A percentile compares a stretch with the other conserved stretches of the same genome.
phyloP scores from a whole-genome alignment of 148 eudicot genomes.

The Rhododendron henanense region DNA sequence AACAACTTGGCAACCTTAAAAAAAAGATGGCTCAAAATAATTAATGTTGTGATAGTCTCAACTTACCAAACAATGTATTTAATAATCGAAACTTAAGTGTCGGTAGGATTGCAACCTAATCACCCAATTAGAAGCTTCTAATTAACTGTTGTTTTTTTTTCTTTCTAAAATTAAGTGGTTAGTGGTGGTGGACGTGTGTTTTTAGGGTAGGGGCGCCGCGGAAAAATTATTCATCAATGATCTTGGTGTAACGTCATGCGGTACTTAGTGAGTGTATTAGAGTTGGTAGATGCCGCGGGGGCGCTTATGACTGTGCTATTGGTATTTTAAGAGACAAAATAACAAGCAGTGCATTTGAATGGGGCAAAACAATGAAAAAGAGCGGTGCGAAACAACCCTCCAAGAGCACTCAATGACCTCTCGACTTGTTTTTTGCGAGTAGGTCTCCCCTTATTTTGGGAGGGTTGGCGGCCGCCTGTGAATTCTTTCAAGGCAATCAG shows the following conservation, averaged over 20 bases:
- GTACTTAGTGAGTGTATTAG: too few species aligned
- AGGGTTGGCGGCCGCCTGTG: conserved; percentile 27
- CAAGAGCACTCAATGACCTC: not conserved
- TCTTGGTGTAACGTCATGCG: not conserved
- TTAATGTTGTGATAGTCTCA: not conserved
- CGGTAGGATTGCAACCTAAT: not conserved
- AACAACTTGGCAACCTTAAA: conserved; percentile 8
- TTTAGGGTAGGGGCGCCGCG: not conserved
- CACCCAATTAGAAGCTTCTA: not conserved
- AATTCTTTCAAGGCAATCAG: conserved; percentile 12
- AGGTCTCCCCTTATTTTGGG: conserved; percentile 1
- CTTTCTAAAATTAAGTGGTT: too few species aligned
- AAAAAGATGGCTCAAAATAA: not conserved
- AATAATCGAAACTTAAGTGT: not conserved
- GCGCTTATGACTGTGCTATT: not conserved
- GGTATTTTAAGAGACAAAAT: not conserved
- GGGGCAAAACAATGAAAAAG: not conserved
- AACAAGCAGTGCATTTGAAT: not conserved
- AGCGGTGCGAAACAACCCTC: not conserved
- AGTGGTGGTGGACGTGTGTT: too few species aligned
- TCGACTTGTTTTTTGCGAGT: too few species aligned
- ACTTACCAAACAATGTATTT: not conserved
- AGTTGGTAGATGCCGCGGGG: not conserved
- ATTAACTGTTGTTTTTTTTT: not conserved
- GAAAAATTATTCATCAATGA: not conserved